Evolutionary conservation across 768 basidiomycete species (phyloP).

Genomic region (Daedalea quercina): DNA sequence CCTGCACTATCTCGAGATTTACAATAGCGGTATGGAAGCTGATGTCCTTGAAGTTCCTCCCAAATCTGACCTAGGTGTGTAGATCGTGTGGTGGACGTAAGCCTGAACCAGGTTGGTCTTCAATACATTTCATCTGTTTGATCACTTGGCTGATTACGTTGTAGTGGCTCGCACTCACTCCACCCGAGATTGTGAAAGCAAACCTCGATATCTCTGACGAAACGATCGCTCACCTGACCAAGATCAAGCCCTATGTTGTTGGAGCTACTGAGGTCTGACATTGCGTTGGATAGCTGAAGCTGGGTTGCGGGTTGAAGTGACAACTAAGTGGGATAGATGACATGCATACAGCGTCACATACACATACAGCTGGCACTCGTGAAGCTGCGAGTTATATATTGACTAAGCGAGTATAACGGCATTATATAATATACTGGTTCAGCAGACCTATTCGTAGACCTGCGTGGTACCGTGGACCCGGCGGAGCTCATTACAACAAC

Average conservation of each 20-base stretch:
- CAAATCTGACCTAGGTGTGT: background rate
- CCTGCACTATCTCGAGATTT: slow-evolving; percentile 31
- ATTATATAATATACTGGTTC: too few species aligned
- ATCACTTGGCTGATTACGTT: background rate
- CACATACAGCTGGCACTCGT: too few species aligned
- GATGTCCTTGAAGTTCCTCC: background rate
- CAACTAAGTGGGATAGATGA: too few species aligned
- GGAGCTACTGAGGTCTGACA: slow-evolving; percentile 15
- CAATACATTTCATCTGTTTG: background rate
- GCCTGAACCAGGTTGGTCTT: slow-evolving; percentile 36
- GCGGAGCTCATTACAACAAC: too few species aligned
- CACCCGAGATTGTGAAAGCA: slow-evolving; percentile 51
- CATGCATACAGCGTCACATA: too few species aligned
- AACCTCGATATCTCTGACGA: slow-evolving; percentile 51
- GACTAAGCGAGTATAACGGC: too few species aligned
- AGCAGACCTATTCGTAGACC: too few species aligned
- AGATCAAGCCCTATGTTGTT: slow-evolving; percentile 43
- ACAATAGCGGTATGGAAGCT: slow-evolving; percentile 21
- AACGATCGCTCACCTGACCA: slow-evolving; percentile 41
- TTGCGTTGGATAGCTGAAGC: too few species aligned
- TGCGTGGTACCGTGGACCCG: too few species aligned
- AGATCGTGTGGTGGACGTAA: slow-evolving; percentile 23
- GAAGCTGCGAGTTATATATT: too few species aligned
- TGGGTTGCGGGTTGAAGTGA: too few species aligned
- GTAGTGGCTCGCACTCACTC: slow-evolving; percentile 57